Conservation (phyloP, 78 protist species). For the Dictyostelium discoideum region DNA sequence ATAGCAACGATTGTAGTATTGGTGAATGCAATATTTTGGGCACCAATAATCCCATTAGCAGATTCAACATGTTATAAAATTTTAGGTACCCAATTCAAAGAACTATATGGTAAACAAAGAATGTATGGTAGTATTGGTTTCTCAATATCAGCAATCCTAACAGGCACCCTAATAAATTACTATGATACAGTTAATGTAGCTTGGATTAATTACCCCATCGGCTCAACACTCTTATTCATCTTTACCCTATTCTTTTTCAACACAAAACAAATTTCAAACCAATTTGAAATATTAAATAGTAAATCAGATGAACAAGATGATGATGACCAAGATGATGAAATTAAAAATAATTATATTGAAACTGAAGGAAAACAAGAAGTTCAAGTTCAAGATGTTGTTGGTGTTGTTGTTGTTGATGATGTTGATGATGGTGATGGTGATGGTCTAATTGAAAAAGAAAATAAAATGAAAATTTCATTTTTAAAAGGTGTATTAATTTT, state of each 20-base stretch:
- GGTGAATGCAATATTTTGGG: conserved; percentile 40
- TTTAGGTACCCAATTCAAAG: background rate
- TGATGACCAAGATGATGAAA: background rate
- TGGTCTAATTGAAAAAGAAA: background rate
- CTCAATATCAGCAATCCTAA: conserved; percentile 17
- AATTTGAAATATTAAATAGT: background rate
- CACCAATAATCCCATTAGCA: conserved; percentile 44
- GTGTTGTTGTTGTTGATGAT: background rate
- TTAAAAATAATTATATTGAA: background rate
- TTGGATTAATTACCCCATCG: conserved; percentile 40
- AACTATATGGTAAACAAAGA: conserved; percentile 39
- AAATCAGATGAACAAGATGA: background rate
- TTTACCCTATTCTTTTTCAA: background rate
- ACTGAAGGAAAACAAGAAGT: background rate
- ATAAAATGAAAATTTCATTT: background rate
- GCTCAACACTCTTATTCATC: background rate
- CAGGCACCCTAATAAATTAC: background rate
- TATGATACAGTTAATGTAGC: background rate
- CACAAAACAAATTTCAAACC: background rate
- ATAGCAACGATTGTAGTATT: conserved; percentile 6
- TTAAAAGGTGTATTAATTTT: background rate
- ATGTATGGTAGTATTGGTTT: conserved; percentile 55
- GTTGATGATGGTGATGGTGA: background rate
- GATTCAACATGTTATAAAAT: conserved; percentile 50
- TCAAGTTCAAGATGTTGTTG: background rate